These are phyloP conservation scores for Camellia granthamiana DNA, from an alignment of 148 eudicot species.

Conservation along the genomic window DNA sequence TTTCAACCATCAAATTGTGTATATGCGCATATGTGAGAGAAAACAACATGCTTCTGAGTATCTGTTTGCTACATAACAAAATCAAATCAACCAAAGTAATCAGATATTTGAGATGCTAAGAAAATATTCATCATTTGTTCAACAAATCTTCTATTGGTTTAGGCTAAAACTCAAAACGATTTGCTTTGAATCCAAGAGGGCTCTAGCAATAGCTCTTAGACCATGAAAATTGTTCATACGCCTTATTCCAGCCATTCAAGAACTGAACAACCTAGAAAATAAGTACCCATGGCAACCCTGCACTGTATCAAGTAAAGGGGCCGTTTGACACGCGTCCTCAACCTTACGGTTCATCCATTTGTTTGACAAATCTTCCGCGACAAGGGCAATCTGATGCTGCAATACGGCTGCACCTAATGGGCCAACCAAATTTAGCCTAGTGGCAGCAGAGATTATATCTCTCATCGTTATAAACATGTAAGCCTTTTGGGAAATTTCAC, in stretches of 20 bases:
- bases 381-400: conserved; percentile 62
- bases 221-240: neutral
- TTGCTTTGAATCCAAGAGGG: neutral
- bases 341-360: conserved; percentile 73
- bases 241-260: conserved; percentile 31
- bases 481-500: conserved; percentile 58
- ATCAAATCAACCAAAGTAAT: too few relatives aligned
- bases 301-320: conserved; percentile 75
- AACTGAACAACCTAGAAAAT: conserved; percentile 84
- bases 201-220: neutral
- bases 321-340: conserved; percentile 86
- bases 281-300: conserved; percentile 89
- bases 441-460: conserved; percentile 87
- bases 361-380: conserved; percentile 54
- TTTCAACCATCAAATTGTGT: too few relatives aligned
- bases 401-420: conserved; percentile 75
- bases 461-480: conserved; percentile 70
- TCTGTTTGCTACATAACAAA: too few relatives aligned
- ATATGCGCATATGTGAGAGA: too few relatives aligned
- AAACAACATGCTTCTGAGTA: too few relatives aligned
- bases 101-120: too few relatives aligned
- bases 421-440: conserved; percentile 81
- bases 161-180: too few relatives aligned
- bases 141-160: too few relatives aligned
- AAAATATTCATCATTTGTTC: too few relatives aligned